Evolutionary conservation across 139 green algal species (phyloP), one percentile per base, ranked within the genome.

Genomic region (Coelastrella sp.): DNA sequence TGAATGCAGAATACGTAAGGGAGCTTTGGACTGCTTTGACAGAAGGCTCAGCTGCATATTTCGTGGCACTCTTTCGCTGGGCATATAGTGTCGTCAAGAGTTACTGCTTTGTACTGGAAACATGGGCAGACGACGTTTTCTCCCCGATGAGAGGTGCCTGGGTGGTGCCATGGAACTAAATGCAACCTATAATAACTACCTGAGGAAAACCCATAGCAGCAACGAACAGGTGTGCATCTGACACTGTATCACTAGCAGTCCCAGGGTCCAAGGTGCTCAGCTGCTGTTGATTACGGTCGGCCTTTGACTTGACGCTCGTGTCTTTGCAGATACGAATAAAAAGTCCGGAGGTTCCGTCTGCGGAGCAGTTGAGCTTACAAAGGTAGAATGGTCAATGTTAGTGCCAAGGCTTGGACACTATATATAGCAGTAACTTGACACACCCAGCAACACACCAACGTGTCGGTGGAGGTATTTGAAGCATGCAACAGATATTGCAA

Each of bases 151-250:
- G 20, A 57, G 68, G 17, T 82, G 84, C 17, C 47, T 89, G 16
- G 84, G 84, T 7, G 84, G 84, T 47, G 84, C 84, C 16, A 71
- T 89, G 73, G 71, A 78, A n/a, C 56, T 89, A 20, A 89, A 73
- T 60, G 47, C 32, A 23, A 81, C 71, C 6, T 83, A 89, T n/a
- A 47, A 5, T 14, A 60, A 88, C 54, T 65, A 58, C 20, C n/a
- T 89, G 54, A 56, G 58, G 47, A 47, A 61, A 23, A 59, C 56
- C 3, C 13, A 79, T 57, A 22, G 11, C 81, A 58, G 81, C 13
- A 76, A 22, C 3, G 60, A 76, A 57, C 81, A 86, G 60, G 56
- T 60, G 54, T 13, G 58, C 32, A 58, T 57, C 14, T 80, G n/a
- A 23, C 8, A 19, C 20, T 60, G 16, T n/a, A 7, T 64, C n/a